A percentile compares a stretch with the other conserved stretches of the same genome.
Evolutionary conservation across 257 asterid species (phyloP).

Genomic region (Solanum virginianum): DNA sequence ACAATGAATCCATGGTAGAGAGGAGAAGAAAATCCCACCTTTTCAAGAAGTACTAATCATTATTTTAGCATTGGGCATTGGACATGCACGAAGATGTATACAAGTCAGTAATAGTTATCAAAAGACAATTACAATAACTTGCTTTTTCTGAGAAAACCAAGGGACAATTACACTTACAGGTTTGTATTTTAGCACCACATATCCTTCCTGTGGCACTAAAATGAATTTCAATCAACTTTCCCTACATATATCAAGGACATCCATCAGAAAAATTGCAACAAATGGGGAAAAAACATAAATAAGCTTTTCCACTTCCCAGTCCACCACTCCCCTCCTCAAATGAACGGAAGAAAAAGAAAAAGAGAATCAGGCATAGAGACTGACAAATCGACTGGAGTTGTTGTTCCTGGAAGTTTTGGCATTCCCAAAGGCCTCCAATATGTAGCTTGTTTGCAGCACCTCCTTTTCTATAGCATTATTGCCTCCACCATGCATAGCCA

Average conservation of each 20-base stretch:
- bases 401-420: constrained; percentile 74
- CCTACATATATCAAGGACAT: constrained; percentile 36
- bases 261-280: constrained; percentile 3
- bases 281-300: neutral
- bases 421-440: constrained; percentile 95
- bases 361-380: constrained; percentile 14
- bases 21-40: constrained; percentile 38
- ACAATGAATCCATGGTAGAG: constrained; percentile 1
- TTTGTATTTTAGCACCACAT: constrained; percentile 71
- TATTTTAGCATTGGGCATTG: constrained; percentile 8
- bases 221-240: constrained; percentile 70
- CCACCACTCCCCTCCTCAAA: neutral
- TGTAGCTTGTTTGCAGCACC: constrained; percentile 63
- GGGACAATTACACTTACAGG: constrained; percentile 45
- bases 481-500: constrained; percentile 72
- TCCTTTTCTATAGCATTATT: constrained; percentile 52
- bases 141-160: neutral
- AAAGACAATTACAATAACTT: neutral
- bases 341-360: constrained; percentile 1
- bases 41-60: constrained; percentile 79
- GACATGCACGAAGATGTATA: constrained; percentile 22
- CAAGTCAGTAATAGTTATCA: constrained; percentile 16
- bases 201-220: constrained; percentile 59
- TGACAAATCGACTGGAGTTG: constrained; percentile 94
- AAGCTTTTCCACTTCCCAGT: neutral